Evolutionary conservation across 345 rosid species (phyloP).

Genomic region (Isatis tinctoria): DNA sequence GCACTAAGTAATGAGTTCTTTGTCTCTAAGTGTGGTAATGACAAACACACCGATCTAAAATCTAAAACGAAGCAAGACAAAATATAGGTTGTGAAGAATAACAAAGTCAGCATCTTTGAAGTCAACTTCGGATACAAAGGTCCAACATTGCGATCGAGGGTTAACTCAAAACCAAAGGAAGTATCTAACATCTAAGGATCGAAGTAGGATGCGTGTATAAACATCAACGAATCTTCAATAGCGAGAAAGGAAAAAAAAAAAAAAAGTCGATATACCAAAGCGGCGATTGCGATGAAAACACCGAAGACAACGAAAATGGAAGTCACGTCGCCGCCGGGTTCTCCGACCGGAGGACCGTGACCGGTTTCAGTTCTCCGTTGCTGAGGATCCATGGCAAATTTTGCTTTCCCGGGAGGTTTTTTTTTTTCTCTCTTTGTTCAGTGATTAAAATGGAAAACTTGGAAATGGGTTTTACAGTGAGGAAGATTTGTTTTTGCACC

Average conservation of each 20-base stretch:
- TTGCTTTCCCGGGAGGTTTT: not conserved
- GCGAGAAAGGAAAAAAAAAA: not conserved
- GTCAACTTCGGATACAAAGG: constrained; percentile 15
- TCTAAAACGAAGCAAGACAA: not conserved
- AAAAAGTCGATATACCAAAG: constrained; percentile 35
- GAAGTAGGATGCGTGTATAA: not conserved
- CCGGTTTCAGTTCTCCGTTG: constrained; percentile 32
- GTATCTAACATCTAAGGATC: not conserved
- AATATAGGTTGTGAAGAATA: not conserved
- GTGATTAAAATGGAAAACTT: constrained; percentile 15
- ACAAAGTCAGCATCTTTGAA: not conserved
- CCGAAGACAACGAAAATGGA: constrained; percentile 35
- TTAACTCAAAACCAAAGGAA: not conserved
- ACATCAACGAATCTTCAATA: not conserved
- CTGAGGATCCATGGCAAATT: constrained; percentile 49
- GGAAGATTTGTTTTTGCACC: not conserved
- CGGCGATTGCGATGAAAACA: constrained; percentile 36
- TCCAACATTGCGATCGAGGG: not conserved
- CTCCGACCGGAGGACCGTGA: constrained; percentile 18
- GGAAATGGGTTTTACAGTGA: not conserved
- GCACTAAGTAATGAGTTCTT: not conserved
- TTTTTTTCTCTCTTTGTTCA: not conserved
- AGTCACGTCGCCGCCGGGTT: constrained; percentile 32
- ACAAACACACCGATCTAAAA: not conserved
- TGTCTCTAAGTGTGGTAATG: no score